These are phyloP conservation scores for Datisca glomerata DNA, from an alignment of 306 rosid genomes.

Conservation along the genomic window DNA sequence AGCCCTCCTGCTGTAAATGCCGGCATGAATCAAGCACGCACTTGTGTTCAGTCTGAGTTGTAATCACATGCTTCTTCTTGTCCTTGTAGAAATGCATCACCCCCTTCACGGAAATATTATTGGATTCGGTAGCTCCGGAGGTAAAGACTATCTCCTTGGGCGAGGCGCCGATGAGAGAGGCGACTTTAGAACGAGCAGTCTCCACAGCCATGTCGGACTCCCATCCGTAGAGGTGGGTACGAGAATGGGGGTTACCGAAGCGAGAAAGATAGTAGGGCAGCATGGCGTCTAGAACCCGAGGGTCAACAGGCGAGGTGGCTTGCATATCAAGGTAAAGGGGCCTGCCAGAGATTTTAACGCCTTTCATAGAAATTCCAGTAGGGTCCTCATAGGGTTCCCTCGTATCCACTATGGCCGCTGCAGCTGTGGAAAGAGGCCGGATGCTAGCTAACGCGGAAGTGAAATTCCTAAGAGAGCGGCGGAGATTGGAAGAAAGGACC, in stretches of 20 bases:
- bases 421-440: conserved; percentile 16
- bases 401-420: conserved; percentile 21
- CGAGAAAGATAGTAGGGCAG: conserved; percentile 57
- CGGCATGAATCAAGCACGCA: conserved; percentile 93
- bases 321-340: conserved; percentile 87
- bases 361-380: conserved; percentile 56
- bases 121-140: conserved; percentile 88
- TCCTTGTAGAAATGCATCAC: conserved; percentile 75
- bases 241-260: conserved; percentile 84
- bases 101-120: conserved; percentile 74
- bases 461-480: conserved; percentile 19
- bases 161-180: conserved; percentile 56
- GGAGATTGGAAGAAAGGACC: conserved; percentile 40
- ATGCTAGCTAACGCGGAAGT: conserved; percentile 1
- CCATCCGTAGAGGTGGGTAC: conserved; percentile 91
- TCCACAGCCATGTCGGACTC: conserved; percentile 91
- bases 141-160: conserved; percentile 77
- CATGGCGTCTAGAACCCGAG: conserved; percentile 93
- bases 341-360: conserved; percentile 62
- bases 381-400: conserved; percentile 28
- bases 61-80: conserved; percentile 68
- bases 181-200: conserved; percentile 64
- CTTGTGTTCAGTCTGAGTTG: conserved; percentile 95
- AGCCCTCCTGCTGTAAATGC: conserved; percentile 89
- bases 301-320: conserved; percentile 83